Evolutionary conservation across 768 basidiomycete species (phyloP).

Genomic region (Neoboletus brunneissimus): DNA sequence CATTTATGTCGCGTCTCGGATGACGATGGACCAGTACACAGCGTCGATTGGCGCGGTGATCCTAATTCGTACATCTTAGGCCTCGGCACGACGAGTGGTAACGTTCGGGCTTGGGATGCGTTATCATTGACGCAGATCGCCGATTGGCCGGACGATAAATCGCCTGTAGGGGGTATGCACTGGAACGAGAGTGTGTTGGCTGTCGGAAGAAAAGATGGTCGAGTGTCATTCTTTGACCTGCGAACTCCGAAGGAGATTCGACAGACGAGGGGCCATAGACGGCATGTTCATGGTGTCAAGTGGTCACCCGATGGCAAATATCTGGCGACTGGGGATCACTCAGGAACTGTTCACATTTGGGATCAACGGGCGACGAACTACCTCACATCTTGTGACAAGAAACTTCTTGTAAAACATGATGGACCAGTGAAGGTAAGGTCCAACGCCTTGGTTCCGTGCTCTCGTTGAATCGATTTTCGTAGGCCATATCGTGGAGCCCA

Average conservation of each 20-base stretch:
- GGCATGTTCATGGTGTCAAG: slow-evolving; percentile 40
- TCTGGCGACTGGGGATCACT: slow-evolving; percentile 41
- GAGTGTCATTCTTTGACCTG: slow-evolving; percentile 37
- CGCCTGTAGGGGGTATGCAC: slow-evolving; percentile 39
- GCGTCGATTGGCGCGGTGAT: slow-evolving; percentile 51
- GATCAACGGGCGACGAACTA: slow-evolving; percentile 37
- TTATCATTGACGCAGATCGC: slow-evolving; percentile 26
- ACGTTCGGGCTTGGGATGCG: slow-evolving; percentile 56
- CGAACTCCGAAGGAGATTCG: slow-evolving; percentile 30
- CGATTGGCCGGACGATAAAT: slow-evolving; percentile 35
- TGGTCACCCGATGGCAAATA: slow-evolving; percentile 40
- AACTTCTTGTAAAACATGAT: slow-evolving; percentile 41
- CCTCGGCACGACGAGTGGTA: slow-evolving; percentile 49
- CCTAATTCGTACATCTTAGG: slow-evolving; percentile 44
- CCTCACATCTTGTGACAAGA: slow-evolving; percentile 31
- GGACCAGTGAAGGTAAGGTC: slow-evolving; percentile 43
- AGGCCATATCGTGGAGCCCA: slow-evolving; percentile 76
- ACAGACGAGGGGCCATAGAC: slow-evolving; percentile 31
- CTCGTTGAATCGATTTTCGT: not conserved
- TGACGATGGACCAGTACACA: slow-evolving; percentile 39
- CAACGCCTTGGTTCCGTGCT: not conserved
- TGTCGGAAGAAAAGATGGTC: slow-evolving; percentile 39
- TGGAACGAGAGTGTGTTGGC: slow-evolving; percentile 39
- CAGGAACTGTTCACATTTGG: slow-evolving; percentile 44
- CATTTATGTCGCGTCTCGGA: slow-evolving; percentile 44